These are phyloP conservation scores for Oehlia diaphana DNA, from an alignment of 192 early-diverging fungal species.

Conservation along the genomic window DNA sequence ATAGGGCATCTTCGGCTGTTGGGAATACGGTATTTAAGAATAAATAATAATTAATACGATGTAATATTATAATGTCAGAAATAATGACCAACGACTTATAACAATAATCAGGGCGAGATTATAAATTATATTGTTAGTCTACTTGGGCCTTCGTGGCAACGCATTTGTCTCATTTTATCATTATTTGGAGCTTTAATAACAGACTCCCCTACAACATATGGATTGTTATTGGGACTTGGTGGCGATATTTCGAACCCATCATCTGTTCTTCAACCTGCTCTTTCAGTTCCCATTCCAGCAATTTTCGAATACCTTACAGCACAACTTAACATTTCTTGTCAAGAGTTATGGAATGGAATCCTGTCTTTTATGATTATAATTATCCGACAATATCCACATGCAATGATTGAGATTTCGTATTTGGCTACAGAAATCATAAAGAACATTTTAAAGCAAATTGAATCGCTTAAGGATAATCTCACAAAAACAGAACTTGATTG, in stretches of 20 bases:
- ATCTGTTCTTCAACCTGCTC: background rate
- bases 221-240: background rate
- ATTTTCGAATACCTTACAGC: slow-evolving; percentile 2
- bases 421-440: slow-evolving; percentile 52
- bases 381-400: slow-evolving; percentile 41
- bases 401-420: slow-evolving; percentile 45
- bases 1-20: background rate
- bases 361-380: slow-evolving; percentile 46
- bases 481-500: slow-evolving; percentile 45
- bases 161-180: slow-evolving; percentile 22
- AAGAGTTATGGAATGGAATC: slow-evolving; percentile 44
- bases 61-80: background rate
- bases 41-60: background rate
- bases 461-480: slow-evolving; percentile 44
- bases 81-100: background rate
- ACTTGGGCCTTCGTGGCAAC: background rate
- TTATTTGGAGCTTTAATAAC: slow-evolving; percentile 16
- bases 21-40: background rate
- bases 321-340: background rate
- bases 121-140: background rate
- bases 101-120: background rate
- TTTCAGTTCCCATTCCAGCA: slow-evolving; percentile 15
- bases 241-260: background rate
- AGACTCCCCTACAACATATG: slow-evolving; percentile 6
- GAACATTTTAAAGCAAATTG: slow-evolving; percentile 50